phyloP scores from a whole-genome alignment of 1,139 yeast species.

The Lodderomyces orthopsilosis region DNA sequence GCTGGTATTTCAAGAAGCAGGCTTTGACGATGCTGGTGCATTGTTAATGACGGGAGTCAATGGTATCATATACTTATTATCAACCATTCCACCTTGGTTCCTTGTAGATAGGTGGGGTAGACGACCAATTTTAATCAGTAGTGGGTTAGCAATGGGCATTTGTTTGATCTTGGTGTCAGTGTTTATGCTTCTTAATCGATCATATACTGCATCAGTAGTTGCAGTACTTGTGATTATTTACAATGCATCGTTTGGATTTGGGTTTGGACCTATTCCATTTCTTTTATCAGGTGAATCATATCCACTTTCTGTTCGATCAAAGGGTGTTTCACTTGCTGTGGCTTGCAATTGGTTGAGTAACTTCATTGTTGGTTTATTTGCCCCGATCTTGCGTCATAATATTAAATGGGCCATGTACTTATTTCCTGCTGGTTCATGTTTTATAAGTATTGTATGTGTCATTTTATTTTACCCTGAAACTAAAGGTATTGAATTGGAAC shows the following conservation, averaged over 20 bases:
- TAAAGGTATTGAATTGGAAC: slow-evolving; percentile 83
- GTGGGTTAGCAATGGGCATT: slow-evolving; percentile 48
- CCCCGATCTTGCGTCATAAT: slow-evolving; percentile 46
- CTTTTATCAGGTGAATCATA: slow-evolving; percentile 54
- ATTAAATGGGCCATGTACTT: slow-evolving; percentile 52
- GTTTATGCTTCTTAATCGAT: slow-evolving; percentile 35
- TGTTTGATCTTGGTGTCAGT: slow-evolving; percentile 41
- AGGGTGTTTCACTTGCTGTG: slow-evolving; percentile 53
- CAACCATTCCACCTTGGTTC: slow-evolving; percentile 56
- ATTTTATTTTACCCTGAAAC: slow-evolving; percentile 80
- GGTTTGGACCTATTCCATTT: slow-evolving; percentile 60
- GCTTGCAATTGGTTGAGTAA: slow-evolving; percentile 57
- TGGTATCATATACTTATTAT: slow-evolving; percentile 44
- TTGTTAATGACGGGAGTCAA: slow-evolving; percentile 54
- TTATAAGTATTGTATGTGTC: slow-evolving; percentile 50
- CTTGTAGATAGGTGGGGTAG: slow-evolving; percentile 55
- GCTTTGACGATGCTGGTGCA: slow-evolving; percentile 49
- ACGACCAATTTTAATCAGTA: slow-evolving; percentile 48
- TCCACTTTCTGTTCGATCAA: slow-evolving; percentile 52
- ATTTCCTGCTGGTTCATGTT: slow-evolving; percentile 48
- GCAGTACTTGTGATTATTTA: slow-evolving; percentile 49
- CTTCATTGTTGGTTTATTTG: slow-evolving; percentile 53
- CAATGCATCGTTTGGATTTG: slow-evolving; percentile 53
- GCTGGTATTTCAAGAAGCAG: slow-evolving; percentile 52
- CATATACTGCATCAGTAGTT: slow-evolving; percentile 43